A percentile compares a stretch with the other conserved stretches of the same genome.
phyloP scores from a whole-genome alignment of 1,284 basidiomycete species.

The Naganishia sp. region DNA sequence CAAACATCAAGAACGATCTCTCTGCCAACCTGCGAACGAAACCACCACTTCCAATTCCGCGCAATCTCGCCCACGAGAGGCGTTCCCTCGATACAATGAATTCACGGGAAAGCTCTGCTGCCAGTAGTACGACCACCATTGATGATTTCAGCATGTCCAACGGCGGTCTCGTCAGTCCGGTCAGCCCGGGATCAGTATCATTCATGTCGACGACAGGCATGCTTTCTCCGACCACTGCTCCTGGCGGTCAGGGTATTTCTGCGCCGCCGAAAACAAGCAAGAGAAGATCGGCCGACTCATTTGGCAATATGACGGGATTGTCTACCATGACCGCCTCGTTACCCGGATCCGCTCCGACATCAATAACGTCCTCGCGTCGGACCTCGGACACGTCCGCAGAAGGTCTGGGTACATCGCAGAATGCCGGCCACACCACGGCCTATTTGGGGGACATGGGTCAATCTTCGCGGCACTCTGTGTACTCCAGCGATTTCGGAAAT shows the following conservation, averaged over 20 bases:
- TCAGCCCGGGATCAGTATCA: neutral
- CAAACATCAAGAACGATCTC: neutral
- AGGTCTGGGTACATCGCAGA: no score
- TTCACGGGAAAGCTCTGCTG: slow-evolving; percentile 1
- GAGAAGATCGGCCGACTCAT: slow-evolving; percentile 2
- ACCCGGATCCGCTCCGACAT: neutral
- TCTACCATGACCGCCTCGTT: neutral
- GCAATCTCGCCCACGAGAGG: neutral
- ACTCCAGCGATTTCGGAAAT: no score
- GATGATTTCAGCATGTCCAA: neutral
- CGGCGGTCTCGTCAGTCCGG: slow-evolving; percentile 1
- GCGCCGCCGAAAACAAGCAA: neutral
- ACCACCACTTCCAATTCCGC: slow-evolving; percentile 2
- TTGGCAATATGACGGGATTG: neutral
- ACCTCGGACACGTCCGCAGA: slow-evolving; percentile 7
- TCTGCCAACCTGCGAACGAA: neutral
- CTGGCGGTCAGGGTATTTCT: neutral
- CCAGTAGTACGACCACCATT: neutral
- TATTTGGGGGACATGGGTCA: no score
- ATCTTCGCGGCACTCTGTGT: no score
- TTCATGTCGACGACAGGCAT: neutral
- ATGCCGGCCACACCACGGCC: no score
- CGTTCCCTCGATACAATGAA: slow-evolving; percentile 7
- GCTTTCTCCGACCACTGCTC: neutral
- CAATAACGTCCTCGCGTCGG: slow-evolving; percentile 7